These are phyloP conservation scores for Cystobasidiaceae sp. DNA, from an alignment of 1,284 basidiomycete genomes.

Conservation along the genomic window DNA sequence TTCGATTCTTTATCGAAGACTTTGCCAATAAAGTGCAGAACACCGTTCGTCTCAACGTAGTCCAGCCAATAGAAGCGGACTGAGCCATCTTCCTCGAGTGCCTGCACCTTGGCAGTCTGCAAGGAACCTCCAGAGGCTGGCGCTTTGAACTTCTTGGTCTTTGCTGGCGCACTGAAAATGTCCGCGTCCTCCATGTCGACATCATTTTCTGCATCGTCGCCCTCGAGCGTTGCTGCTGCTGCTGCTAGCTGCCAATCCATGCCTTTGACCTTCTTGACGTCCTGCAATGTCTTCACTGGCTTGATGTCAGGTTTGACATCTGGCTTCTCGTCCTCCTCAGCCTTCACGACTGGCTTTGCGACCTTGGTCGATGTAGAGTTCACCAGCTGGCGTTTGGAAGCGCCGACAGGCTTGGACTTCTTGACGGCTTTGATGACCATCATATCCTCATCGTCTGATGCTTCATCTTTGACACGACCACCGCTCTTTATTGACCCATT, in stretches of 20 bases:
- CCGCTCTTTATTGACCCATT: neutral
- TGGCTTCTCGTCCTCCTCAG: slow-evolving; percentile 10
- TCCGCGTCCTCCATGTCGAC: slow-evolving; percentile 36
- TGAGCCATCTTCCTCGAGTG: slow-evolving; percentile 71
- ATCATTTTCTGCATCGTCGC: slow-evolving; percentile 19
- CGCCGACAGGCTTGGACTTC: slow-evolving; percentile 39
- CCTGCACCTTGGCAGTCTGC: slow-evolving; percentile 47
- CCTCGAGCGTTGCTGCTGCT: slow-evolving; percentile 51
- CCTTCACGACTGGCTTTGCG: slow-evolving; percentile 40
- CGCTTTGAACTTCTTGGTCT: slow-evolving; percentile 34
- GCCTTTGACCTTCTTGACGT: slow-evolving; percentile 34
- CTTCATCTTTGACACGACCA: slow-evolving; percentile 7
- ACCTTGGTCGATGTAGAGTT: slow-evolving; percentile 50
- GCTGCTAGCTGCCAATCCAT: slow-evolving; percentile 31
- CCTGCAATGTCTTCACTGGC: slow-evolving; percentile 33
- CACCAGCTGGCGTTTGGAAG: slow-evolving; percentile 46
- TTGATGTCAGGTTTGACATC: slow-evolving; percentile 31
- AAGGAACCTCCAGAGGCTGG: slow-evolving; percentile 24
- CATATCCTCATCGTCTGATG: slow-evolving; percentile 44
- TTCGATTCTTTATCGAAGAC: slow-evolving; percentile 58
- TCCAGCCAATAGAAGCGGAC: slow-evolving; percentile 93
- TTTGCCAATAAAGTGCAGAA: slow-evolving; percentile 81
- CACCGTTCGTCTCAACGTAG: slow-evolving; percentile 69
- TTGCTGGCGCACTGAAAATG: slow-evolving; percentile 38
- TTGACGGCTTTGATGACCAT: slow-evolving; percentile 35